phyloP scores from a whole-genome alignment of 305 asterid species.

The Plantago rigida region DNA sequence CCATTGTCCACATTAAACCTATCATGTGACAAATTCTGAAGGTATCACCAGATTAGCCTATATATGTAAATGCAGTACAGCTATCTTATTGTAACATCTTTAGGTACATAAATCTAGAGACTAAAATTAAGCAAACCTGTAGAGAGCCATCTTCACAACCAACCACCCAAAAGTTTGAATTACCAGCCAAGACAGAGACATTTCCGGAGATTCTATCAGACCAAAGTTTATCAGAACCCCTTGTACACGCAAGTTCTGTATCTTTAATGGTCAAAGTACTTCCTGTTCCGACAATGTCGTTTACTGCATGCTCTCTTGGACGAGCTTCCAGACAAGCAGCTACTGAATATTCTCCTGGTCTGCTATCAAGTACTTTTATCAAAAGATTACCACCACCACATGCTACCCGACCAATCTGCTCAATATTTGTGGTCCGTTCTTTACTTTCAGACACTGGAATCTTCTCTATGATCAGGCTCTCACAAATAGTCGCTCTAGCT shows the following conservation, averaged over 20 bases:
- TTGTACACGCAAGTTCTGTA: constrained; percentile 65
- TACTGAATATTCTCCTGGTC: constrained; percentile 50
- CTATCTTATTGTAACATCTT: neutral
- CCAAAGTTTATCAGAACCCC: constrained; percentile 68
- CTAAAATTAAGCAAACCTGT: constrained; percentile 50
- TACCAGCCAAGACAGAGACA: constrained; percentile 89
- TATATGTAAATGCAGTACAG: neutral
- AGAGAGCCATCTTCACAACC: constrained; percentile 94
- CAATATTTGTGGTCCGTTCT: constrained; percentile 46
- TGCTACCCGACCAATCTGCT: constrained; percentile 47
- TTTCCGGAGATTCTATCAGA: constrained; percentile 78
- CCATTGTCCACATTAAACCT: no score
- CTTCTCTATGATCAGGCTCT: constrained; percentile 77
- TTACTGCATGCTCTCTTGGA: constrained; percentile 73
- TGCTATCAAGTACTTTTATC: constrained; percentile 59
- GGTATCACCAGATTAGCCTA: no score
- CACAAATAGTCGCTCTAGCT: constrained; percentile 74
- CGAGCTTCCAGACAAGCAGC: constrained; percentile 83
- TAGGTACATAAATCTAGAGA: neutral
- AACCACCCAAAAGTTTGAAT: constrained; percentile 92
- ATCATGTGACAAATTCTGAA: no score
- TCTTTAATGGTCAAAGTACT: constrained; percentile 53
- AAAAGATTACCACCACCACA: constrained; percentile 46
- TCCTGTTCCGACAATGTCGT: constrained; percentile 60
- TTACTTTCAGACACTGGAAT: constrained; percentile 49